Percentiles rank a stretch among this genome's conserved stretches.
These are phyloP conservation scores for Trichomonas vaginalis DNA, from an alignment of 208 protist species.

Conservation along the genomic window DNA sequence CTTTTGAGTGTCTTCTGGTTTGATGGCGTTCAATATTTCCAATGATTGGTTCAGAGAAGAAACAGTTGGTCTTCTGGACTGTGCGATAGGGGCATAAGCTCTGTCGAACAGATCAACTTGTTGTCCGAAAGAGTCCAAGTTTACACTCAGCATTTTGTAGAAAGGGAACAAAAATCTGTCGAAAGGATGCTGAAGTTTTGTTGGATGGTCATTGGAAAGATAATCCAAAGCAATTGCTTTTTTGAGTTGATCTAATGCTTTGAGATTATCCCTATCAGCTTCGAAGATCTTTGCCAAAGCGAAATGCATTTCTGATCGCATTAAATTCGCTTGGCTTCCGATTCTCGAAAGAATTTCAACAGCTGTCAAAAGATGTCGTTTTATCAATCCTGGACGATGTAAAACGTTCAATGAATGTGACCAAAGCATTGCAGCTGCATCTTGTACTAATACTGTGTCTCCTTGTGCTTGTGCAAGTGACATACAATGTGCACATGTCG, in stretches of 20 bases:
- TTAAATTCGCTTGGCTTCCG: neutral
- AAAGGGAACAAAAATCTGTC: neutral
- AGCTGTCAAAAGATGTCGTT: neutral
- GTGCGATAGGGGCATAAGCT: neutral
- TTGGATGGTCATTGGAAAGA: neutral
- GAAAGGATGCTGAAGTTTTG: neutral
- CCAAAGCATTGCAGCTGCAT: neutral
- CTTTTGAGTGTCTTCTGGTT: neutral
- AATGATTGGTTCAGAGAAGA: neutral
- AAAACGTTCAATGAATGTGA: neutral
- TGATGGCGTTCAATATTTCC: neutral
- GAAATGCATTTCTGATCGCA: neutral
- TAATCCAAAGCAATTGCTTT: neutral
- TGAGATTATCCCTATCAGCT: neutral
- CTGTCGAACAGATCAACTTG: neutral
- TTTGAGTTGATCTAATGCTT: neutral
- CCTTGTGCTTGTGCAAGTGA: neutral
- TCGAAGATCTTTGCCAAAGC: neutral
- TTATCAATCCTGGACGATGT: neutral
- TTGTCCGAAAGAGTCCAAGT: neutral
- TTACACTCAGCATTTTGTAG: neutral
- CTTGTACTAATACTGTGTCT: neutral
- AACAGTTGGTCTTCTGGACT: neutral
- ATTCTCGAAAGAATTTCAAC: neutral
- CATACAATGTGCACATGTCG: neutral